phyloP scores from a whole-genome alignment of 2,329 filamentous ascomycete species.

The Byssoonygena ceratinophila region DNA sequence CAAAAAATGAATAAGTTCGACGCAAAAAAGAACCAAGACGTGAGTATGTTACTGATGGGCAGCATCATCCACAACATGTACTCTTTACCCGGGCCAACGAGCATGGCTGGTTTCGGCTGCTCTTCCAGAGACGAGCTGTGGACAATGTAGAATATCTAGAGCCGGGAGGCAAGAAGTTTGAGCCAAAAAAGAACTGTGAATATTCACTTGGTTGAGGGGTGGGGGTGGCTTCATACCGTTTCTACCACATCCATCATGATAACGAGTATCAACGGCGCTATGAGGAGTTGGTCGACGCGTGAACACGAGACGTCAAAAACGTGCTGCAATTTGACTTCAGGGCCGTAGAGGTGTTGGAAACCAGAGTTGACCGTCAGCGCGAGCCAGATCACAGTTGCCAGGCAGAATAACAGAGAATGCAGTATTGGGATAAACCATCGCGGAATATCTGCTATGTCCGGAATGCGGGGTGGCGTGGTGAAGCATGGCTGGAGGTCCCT shows the following conservation, averaged over 20 bases:
- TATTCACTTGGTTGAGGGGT: no score
- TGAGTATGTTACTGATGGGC: no score
- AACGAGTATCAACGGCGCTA: background rate
- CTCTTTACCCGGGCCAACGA: no score
- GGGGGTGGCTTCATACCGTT: background rate
- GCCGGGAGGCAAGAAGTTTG: no score
- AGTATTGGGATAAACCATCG: background rate
- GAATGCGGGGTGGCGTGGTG: background rate
- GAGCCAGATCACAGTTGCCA: background rate
- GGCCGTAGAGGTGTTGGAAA: background rate
- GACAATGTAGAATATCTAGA: no score
- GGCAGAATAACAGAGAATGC: background rate
- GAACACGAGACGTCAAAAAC: background rate
- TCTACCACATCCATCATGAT: background rate
- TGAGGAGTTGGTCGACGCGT: background rate
- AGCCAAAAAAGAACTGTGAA: no score
- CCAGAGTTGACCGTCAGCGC: background rate
- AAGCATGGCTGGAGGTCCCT: background rate
- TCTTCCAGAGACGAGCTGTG: no score
- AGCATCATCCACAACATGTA: no score
- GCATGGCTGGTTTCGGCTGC: no score
- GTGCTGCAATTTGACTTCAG: background rate
- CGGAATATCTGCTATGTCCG: background rate
- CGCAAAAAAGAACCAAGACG: no score
- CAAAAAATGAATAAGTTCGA: no score